Conservation (phyloP, 805 yeast genomes). For the Nakazawaea wickerhamii region DNA sequence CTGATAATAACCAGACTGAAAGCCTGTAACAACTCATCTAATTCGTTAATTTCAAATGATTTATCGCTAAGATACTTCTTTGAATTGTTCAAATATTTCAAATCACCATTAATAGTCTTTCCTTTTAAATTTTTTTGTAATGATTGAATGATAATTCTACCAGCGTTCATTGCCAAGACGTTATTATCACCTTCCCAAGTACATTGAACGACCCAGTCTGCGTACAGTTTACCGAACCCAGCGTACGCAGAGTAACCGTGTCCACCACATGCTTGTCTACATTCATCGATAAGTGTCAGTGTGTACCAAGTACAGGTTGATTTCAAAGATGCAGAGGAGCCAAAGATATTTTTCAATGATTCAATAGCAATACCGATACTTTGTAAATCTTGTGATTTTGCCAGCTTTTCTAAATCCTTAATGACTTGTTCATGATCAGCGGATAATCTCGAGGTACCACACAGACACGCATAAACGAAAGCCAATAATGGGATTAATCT, state of each 20-base stretch:
- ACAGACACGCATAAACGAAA: constrained; percentile 67
- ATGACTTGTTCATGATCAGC: constrained; percentile 45
- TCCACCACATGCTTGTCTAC: constrained; percentile 94
- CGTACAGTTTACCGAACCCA: constrained; percentile 83
- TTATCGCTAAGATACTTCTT: constrained; percentile 9
- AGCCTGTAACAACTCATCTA: constrained; percentile 30
- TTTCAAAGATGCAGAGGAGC: constrained; percentile 81
- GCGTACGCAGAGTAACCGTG: constrained; percentile 93
- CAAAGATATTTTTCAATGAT: constrained; percentile 71
- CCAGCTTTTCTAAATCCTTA: constrained; percentile 49
- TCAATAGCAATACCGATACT: constrained; percentile 43
- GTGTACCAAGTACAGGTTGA: constrained; percentile 88
- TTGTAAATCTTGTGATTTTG: constrained; percentile 40
- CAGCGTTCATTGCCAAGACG: constrained; percentile 77
- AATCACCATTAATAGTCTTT: constrained; percentile 40
- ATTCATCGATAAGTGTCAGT: constrained; percentile 75
- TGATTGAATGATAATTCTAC: constrained; percentile 64
- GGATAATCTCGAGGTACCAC: constrained; percentile 62
- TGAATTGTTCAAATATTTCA: constrained; percentile 20
- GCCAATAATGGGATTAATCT: constrained; percentile 84
- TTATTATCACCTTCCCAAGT: constrained; percentile 99
- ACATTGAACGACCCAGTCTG: constrained; percentile 96
- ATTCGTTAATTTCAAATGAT: constrained; percentile 19
- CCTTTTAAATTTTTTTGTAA: constrained; percentile 35
- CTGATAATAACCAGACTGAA: constrained; percentile 36